A percentile compares a stretch with the other conserved stretches of the same genome.
Conservation (phyloP, 805 yeast genomes). For the Jamesozyma spencerorum region DNA sequence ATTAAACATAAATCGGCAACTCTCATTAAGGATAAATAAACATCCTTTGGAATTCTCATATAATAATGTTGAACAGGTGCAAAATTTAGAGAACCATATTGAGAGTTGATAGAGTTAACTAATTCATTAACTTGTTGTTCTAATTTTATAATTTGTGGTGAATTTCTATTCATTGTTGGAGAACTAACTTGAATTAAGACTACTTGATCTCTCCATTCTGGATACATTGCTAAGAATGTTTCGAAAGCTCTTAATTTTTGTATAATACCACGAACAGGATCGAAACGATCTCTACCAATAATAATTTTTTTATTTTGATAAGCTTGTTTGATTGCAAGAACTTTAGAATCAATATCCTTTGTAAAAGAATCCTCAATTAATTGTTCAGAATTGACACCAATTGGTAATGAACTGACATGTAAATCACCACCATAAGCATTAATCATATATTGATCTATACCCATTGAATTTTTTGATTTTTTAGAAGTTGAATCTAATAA, state of each 20-base stretch:
- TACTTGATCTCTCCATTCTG: constrained; percentile 83
- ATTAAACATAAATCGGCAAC: constrained; percentile 86
- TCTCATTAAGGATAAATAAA: constrained; percentile 77
- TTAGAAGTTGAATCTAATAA: constrained; percentile 70
- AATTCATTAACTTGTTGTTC: constrained; percentile 80
- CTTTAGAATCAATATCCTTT: constrained; percentile 47
- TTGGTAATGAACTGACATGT: constrained; percentile 67
- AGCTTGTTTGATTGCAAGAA: constrained; percentile 51
- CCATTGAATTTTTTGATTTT: constrained; percentile 22
- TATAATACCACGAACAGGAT: constrained; percentile 83
- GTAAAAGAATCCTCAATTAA: constrained; percentile 52
- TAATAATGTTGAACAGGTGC: constrained; percentile 91
- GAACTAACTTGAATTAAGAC: constrained; percentile 87
- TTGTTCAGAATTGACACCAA: constrained; percentile 74
- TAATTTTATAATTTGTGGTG: constrained; percentile 43
- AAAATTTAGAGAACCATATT: constrained; percentile 70
- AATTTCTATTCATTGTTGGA: constrained; percentile 36
- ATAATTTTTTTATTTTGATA: constrained; percentile 66
- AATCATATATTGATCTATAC: constrained; percentile 32
- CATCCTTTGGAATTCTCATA: constrained; percentile 78
- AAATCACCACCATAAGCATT: constrained; percentile 71
- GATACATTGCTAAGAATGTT: constrained; percentile 78
- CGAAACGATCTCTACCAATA: constrained; percentile 90
- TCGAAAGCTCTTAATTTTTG: constrained; percentile 91
- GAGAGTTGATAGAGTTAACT: constrained; percentile 72